Evolutionary conservation across 352 stramenopile genomes (phyloP).

Genomic region (Thalassiosira exigua): DNA sequence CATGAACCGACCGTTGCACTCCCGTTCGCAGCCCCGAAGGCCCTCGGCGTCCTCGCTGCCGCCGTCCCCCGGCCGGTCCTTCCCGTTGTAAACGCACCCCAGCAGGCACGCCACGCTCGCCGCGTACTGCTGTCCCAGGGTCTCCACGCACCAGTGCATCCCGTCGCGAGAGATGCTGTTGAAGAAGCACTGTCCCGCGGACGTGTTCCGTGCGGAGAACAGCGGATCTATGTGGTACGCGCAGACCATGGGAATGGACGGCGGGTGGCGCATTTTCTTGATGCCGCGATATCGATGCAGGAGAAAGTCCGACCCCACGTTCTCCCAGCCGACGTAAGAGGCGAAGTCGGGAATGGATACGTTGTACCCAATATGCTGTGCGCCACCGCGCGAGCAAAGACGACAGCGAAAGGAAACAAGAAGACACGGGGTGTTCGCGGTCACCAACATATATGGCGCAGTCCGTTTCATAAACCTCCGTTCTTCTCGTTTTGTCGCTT

Average conservation of each 20-base stretch:
- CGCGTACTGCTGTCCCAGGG: conserved; percentile 33
- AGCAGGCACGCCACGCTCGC: conserved; percentile 53
- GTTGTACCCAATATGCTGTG: conserved; percentile 33
- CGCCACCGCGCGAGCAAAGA: background rate
- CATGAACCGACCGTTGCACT: conserved; percentile 52
- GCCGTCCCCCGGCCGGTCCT: background rate
- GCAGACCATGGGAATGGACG: conserved; percentile 42
- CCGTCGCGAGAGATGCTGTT: conserved; percentile 54
- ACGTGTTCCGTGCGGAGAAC: background rate
- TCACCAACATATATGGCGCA: too few species aligned
- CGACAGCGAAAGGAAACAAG: background rate
- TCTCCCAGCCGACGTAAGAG: conserved; percentile 18
- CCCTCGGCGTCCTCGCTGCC: background rate
- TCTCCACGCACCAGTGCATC: conserved; percentile 61
- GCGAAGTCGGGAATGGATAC: conserved; percentile 18
- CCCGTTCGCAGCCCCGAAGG: conserved; percentile 17
- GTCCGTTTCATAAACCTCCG: too few species aligned
- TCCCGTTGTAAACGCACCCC: conserved; percentile 47
- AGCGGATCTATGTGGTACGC: conserved; percentile 3
- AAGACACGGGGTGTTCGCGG: background rate
- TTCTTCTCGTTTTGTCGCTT: too few species aligned
- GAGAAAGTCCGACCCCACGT: conserved; percentile 8
- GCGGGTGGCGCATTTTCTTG: conserved; percentile 19
- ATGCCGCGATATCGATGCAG: conserved; percentile 15
- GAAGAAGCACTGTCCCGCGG: conserved; percentile 3